Base-by-base conservation (phyloP, 495 filamentous ascomycete species). In the Amniculicola lignicola region DNA sequence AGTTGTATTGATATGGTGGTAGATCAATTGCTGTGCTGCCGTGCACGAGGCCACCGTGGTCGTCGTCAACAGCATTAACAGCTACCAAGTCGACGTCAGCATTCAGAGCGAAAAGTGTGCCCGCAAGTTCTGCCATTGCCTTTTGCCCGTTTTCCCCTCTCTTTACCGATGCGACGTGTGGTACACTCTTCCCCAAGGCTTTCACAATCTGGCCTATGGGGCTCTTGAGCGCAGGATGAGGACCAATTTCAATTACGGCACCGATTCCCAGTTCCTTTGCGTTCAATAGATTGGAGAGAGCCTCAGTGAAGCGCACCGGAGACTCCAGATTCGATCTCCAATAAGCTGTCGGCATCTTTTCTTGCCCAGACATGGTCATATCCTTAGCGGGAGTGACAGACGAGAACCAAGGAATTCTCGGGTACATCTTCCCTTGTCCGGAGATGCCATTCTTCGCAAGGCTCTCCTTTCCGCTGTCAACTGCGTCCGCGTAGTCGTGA, bases 241-340 rank as follows among this genome's bases (percentile, higher is more conserved):
- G 56, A 16, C 61, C 61, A 29, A 64, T 51, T 24, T 64, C 61
- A 1, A 64, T 7, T 10, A 63, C 9, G 19, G 36, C 15, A 36
- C 49, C 47, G 2, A 49, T 25, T n/a, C 24, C 18, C 5, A 21
- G 3, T 12, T 36, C 29, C 0, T n/a, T 14, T 1, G n/a, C 19
- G 12, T 18, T 12, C 4, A 62, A 5, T 9, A 45, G 1, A 0
- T 36, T 11, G 2, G n/a, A 2, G 6, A 59, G 24, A 27, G 61
- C 61, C 9, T 27, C 22, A 1, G 41, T 7, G 29, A 59, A 64
- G 3, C 4, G 55, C 4, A 64, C 61, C 1, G 56, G 50, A 2
- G 43, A 47, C 28, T 56, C 50, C 1, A 64, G 44, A 29, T 61
- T 61, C 4, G 4, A 0, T 37, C 43, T 22, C 57, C 57, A 61